Percentiles rank a stretch among this genome's conserved stretches.
phyloP scores from a whole-genome alignment of 345 rosid genomes.

The Combretum micranthum region DNA sequence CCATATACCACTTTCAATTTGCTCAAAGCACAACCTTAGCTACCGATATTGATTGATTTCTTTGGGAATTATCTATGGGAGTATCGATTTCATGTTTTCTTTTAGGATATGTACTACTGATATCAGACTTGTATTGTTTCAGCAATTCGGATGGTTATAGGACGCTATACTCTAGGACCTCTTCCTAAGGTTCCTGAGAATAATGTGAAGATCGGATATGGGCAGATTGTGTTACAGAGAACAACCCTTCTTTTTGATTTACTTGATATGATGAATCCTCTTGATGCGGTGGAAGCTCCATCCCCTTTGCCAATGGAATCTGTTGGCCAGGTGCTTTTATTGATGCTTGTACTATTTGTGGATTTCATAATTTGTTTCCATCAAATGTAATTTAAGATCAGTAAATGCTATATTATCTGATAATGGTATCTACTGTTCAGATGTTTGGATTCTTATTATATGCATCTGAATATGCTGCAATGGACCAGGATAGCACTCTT shows the following conservation, averaged over 20 bases:
- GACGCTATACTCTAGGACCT: constrained; percentile 30
- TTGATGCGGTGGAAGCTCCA: constrained; percentile 33
- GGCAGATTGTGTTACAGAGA: constrained; percentile 51
- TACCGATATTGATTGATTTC: no score
- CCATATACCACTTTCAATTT: no score
- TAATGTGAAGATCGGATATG: constrained; percentile 48
- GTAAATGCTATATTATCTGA: constrained; percentile 2
- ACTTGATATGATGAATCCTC: constrained; percentile 31
- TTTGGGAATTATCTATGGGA: no score
- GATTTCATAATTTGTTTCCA: background rate
- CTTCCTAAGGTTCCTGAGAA: constrained; percentile 44
- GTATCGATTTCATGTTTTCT: no score
- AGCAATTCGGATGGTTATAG: constrained; percentile 69
- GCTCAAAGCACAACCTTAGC: no score
- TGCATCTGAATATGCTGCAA: constrained; percentile 42
- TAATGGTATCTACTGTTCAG: constrained; percentile 25
- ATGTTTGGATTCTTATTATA: constrained; percentile 83
- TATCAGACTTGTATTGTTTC: constrained; percentile 10
- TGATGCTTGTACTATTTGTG: background rate
- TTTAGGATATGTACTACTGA: no score
- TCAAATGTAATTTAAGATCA: constrained; percentile 7
- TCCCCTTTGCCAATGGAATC: constrained; percentile 77
- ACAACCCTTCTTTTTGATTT: constrained; percentile 48
- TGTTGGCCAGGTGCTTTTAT: constrained; percentile 54
- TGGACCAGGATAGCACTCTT: constrained; percentile 38